Evolutionary conservation across 2,329 filamentous ascomycete genomes (phyloP), one percentile per base, ranked within the genome.

Genomic region (Trichoderma hamatum): DNA sequence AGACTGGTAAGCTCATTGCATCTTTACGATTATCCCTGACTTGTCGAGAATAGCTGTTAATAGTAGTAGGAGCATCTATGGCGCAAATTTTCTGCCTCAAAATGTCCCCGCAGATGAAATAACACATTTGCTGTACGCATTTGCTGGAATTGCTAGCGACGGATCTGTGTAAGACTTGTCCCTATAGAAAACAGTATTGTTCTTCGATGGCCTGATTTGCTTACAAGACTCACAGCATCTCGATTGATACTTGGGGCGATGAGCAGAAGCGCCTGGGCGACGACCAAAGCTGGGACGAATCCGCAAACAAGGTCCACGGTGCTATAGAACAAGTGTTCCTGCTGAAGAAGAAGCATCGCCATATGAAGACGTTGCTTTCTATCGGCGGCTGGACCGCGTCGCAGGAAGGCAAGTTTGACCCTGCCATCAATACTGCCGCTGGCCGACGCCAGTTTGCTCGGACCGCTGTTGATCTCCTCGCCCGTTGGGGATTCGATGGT

Each of bases 371-470:
- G 2, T 81, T 96, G n/a, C 84, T 96, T 10, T 93, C 90, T 43
- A 91, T 96, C 70, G 93, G 93, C 51, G 93, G 93, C 19, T 96
- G 90, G 89, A 92, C 88, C 0, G 93, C 91, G 77, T 92, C 90
- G 3, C 80, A 70, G 49, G 49, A 75, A 49, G 75, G 85, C 65
- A 90, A 92, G 73, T 93, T 95, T 76, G 83, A 88, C 1, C 81
- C 82, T 7, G 86, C 90, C 0, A 88, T 88, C 0, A 88, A 87
- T 21, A 90, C 89, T 0, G 82, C 84, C 0, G 81, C 83, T 6
- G 88, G 90, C 9, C 86, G 92, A 14, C 80, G 82, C 70, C 84
- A 72, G 1, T 96, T 97, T 76, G 92, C 92, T 1, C 78, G 84
- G 16, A 88, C 86, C 24, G 90, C 92, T 9, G 89, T 94, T 5